Evolutionary conservation across 1,139 yeast species (phyloP).

Genomic region (Geotrichum klebahnii): DNA sequence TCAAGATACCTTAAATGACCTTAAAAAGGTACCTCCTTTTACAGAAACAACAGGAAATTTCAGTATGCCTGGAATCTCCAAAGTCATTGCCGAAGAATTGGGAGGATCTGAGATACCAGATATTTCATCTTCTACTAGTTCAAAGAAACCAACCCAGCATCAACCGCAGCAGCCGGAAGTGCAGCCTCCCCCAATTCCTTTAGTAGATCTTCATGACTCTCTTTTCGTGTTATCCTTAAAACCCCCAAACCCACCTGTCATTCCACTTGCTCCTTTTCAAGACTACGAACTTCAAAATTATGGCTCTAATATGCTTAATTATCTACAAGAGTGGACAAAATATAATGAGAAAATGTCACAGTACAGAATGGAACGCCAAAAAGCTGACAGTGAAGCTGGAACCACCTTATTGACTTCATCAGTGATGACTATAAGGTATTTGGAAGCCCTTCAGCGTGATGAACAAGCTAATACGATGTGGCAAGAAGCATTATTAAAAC

Average conservation of each 20-base stretch:
- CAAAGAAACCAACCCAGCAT: not conserved
- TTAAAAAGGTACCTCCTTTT: conserved; percentile 41
- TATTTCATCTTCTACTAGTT: not conserved
- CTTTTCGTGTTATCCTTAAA: conserved; percentile 6
- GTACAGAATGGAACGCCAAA: conserved; percentile 32
- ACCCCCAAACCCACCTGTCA: conserved; percentile 21
- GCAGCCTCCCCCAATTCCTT: conserved; percentile 7
- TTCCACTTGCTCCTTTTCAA: conserved; percentile 1
- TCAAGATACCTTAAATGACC: conserved; percentile 18
- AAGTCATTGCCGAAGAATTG: conserved; percentile 24
- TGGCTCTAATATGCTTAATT: conserved; percentile 25
- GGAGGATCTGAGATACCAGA: not conserved
- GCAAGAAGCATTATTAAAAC: conserved; percentile 31
- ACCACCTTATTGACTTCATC: conserved; percentile 26
- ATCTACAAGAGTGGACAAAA: conserved; percentile 30
- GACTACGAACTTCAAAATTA: conserved; percentile 21
- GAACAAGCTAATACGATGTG: conserved; percentile 30
- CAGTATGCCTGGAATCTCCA: conserved; percentile 36
- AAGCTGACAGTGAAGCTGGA: conserved; percentile 30
- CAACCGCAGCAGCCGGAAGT: conserved; percentile 5
- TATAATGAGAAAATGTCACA: conserved; percentile 31
- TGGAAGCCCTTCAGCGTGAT: conserved; percentile 35
- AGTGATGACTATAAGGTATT: conserved; percentile 29
- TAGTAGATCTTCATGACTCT: conserved; percentile 21
- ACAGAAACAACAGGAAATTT: conserved; percentile 43